A percentile compares a stretch with the other conserved stretches of the same genome.
Evolutionary conservation across 208 protist species (phyloP).

Genomic region (Crithidia fasciculata): DNA sequence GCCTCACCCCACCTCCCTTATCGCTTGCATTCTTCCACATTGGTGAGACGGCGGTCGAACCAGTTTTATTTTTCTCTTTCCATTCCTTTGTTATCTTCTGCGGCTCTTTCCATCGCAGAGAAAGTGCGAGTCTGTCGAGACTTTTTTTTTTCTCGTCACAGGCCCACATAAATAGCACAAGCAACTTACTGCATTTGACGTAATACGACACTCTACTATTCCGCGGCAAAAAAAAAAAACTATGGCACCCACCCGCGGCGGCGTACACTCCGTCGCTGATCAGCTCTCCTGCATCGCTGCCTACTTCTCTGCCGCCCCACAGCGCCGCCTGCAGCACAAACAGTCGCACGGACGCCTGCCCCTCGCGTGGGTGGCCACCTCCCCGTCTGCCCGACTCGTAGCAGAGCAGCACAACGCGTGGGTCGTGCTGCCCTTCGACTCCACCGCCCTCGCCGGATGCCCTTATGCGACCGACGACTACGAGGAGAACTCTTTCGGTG

Average conservation of each 20-base stretch:
- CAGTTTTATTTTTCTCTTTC: no score
- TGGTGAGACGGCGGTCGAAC: no score
- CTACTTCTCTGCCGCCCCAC: constrained; percentile 18
- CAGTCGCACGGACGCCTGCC: constrained; percentile 36
- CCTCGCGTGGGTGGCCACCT: constrained; percentile 43
- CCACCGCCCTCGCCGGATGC: constrained; percentile 1
- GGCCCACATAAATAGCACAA: no score
- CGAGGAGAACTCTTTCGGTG: constrained; percentile 23
- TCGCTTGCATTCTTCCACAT: no score
- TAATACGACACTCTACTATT: no score
- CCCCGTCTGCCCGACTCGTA: constrained; percentile 44
- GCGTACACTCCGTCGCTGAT: neutral
- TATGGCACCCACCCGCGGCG: neutral
- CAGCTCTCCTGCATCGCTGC: constrained; percentile 27
- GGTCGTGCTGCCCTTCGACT: constrained; percentile 39
- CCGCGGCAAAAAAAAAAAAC: neutral
- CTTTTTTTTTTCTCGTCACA: no score
- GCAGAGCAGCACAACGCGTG: constrained; percentile 48
- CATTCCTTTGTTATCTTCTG: no score
- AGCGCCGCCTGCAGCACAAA: constrained; percentile 19
- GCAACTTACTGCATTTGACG: no score
- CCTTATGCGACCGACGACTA: neutral
- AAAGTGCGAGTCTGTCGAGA: no score
- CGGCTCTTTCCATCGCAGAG: no score
- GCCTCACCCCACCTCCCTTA: no score